phyloP scores from a whole-genome alignment of 176 grass and related monocot species.

The Aechmea fasciata region DNA sequence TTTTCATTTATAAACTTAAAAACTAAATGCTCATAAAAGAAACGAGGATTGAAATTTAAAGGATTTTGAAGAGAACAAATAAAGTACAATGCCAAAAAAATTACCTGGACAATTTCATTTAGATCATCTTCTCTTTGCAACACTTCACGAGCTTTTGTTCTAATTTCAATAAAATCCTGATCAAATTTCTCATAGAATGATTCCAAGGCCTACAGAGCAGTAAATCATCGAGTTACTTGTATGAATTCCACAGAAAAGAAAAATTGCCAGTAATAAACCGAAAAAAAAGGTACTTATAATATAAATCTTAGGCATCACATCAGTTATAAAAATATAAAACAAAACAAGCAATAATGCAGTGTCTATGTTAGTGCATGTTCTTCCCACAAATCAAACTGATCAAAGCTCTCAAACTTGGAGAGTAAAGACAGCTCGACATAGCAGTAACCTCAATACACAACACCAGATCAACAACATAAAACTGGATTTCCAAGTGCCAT shows the following conservation, averaged over 20 bases:
- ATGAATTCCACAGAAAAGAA: background rate
- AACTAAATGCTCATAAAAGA: background rate
- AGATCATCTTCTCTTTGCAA: slow-evolving; percentile 87
- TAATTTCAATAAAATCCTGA: slow-evolving; percentile 79
- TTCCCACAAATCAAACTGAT: no score
- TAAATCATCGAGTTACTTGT: background rate
- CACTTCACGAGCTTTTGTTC: slow-evolving; percentile 90
- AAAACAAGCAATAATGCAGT: no score
- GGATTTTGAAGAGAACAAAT: background rate
- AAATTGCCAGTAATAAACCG: background rate
- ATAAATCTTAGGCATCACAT: no score
- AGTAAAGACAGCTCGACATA: no score
- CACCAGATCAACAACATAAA: no score
- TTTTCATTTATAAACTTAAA: no score
- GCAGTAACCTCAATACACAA: no score
- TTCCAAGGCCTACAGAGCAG: slow-evolving; percentile 53
- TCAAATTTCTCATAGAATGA: slow-evolving; percentile 65
- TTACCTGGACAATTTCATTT: slow-evolving; percentile 96
- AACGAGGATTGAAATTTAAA: background rate
- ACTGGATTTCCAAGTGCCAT: no score
- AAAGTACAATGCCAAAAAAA: slow-evolving; percentile 11
- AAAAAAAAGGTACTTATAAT: no score
- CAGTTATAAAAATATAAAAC: no score
- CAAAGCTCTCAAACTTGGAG: no score
- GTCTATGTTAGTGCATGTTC: no score